Evolutionary conservation across 768 basidiomycete species (phyloP).

Genomic region (Hypsizygus marmoreus): DNA sequence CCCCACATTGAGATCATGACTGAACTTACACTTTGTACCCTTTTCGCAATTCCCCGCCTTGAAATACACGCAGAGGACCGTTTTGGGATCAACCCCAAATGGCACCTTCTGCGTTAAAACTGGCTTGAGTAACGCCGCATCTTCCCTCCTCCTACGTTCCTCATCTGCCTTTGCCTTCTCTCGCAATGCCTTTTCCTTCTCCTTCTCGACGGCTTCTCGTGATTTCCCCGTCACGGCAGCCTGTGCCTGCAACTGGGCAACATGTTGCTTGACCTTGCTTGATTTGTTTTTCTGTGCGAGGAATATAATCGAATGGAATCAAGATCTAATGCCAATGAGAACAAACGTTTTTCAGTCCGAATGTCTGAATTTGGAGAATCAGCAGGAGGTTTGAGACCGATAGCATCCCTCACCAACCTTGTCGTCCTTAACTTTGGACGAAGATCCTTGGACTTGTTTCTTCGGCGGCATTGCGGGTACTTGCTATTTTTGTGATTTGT

Average conservation of each 20-base stretch:
- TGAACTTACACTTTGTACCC: slow-evolving; percentile 95
- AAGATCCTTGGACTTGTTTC: slow-evolving; percentile 23
- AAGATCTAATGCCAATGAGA: background rate
- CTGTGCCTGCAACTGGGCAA: slow-evolving; percentile 80
- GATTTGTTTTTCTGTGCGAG: slow-evolving; percentile 88
- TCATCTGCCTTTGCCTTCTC: slow-evolving; percentile 78
- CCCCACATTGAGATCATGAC: slow-evolving; percentile 87
- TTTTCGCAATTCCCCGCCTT: slow-evolving; percentile 94
- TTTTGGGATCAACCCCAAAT: slow-evolving; percentile 96
- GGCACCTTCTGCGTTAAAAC: slow-evolving; percentile 85
- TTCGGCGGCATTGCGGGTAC: slow-evolving; percentile 24
- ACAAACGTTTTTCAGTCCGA: slow-evolving; percentile 25
- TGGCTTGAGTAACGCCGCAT: slow-evolving; percentile 80
- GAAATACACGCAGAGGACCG: slow-evolving; percentile 87
- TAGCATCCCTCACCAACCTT: slow-evolving; percentile 17
- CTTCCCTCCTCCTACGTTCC: slow-evolving; percentile 83
- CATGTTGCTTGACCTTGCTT: slow-evolving; percentile 85
- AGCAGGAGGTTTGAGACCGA: slow-evolving; percentile 6
- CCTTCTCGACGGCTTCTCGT: slow-evolving; percentile 76
- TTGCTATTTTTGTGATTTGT: slow-evolving; percentile 1
- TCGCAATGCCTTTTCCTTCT: slow-evolving; percentile 78
- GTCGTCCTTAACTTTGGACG: slow-evolving; percentile 25
- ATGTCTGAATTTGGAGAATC: slow-evolving; percentile 17
- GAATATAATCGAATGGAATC: slow-evolving; percentile 12
- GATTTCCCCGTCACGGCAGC: slow-evolving; percentile 77